Evolutionary conservation across 352 stramenopile genomes (phyloP).

Genomic region (Globisporangium canariense): DNA sequence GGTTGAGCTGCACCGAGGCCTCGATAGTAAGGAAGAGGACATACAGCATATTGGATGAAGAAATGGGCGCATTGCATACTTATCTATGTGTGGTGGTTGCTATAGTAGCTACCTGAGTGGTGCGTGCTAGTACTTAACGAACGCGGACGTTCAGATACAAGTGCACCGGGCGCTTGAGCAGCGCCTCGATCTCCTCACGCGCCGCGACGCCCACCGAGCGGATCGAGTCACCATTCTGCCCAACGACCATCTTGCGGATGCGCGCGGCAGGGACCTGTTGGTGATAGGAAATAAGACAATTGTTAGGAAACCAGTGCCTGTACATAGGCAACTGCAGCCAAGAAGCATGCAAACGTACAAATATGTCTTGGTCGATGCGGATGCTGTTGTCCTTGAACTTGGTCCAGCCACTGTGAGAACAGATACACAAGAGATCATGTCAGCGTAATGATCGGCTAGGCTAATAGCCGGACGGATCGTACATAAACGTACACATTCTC

Average conservation of each 20-base stretch:
- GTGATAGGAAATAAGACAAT: neutral
- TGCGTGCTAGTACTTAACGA: slow-evolving; percentile 22
- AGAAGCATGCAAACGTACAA: slow-evolving; percentile 43
- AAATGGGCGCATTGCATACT: too few relatives aligned
- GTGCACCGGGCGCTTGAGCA: slow-evolving; percentile 70
- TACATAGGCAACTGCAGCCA: neutral
- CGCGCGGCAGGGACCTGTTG: slow-evolving; percentile 64
- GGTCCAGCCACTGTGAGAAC: slow-evolving; percentile 59
- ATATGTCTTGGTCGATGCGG: slow-evolving; percentile 86
- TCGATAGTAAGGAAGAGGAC: too few relatives aligned
- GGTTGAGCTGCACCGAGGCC: too few relatives aligned
- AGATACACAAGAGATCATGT: neutral
- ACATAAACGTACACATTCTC: slow-evolving; percentile 54
- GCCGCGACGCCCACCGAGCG: slow-evolving; percentile 68
- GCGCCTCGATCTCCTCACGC: slow-evolving; percentile 68
- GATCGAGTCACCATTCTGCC: slow-evolving; percentile 74
- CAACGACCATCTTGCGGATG: slow-evolving; percentile 78
- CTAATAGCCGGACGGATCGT: neutral
- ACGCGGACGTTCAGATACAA: slow-evolving; percentile 86
- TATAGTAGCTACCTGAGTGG: too few relatives aligned
- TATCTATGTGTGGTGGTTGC: too few relatives aligned
- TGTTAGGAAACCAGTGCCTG: neutral
- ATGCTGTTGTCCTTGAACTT: slow-evolving; percentile 84
- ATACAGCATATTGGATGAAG: too few relatives aligned
- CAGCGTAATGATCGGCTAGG: neutral